These are phyloP conservation scores for Saturnispora hagleri DNA, from an alignment of 805 yeast genomes.

Conservation along the genomic window DNA sequence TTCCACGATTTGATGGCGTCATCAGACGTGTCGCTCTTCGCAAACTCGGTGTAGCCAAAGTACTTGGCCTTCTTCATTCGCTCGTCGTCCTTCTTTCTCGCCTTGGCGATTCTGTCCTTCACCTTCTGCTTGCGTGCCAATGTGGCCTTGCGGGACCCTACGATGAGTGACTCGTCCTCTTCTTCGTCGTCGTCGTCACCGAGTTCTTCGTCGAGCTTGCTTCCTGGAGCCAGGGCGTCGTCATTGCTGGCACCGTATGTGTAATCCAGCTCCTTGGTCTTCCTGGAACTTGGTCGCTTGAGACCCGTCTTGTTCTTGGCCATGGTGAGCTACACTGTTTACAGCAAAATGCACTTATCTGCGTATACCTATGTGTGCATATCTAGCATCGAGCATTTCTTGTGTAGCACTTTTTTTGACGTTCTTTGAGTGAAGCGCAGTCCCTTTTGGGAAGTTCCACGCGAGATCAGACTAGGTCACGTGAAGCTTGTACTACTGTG, in stretches of 20 bases:
- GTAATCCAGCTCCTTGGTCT: not conserved
- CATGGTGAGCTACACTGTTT: not conserved
- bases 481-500: too few species aligned
- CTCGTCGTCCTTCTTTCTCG: not conserved
- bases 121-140: not conserved
- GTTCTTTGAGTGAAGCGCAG: too few species aligned
- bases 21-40: slow-evolving; percentile 12
- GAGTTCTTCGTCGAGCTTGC: too few species aligned
- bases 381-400: too few species aligned
- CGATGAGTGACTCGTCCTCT: slow-evolving; percentile 11
- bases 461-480: too few species aligned
- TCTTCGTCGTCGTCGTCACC: not conserved
- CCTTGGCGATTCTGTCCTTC: not conserved
- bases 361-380: too few species aligned
- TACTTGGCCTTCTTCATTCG: slow-evolving; percentile 5
- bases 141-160: slow-evolving; percentile 10
- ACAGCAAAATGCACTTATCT: too few species aligned
- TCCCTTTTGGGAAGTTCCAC: too few species aligned
- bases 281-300: not conserved
- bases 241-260: not conserved
- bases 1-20: slow-evolving; percentile 14
- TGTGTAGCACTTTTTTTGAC: too few species aligned
- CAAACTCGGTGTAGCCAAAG: slow-evolving; percentile 8
- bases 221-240: not conserved
- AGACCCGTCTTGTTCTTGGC: not conserved